Conservation (phyloP, 75 land plant genomes). For the Sequoiadendron giganteum region DNA sequence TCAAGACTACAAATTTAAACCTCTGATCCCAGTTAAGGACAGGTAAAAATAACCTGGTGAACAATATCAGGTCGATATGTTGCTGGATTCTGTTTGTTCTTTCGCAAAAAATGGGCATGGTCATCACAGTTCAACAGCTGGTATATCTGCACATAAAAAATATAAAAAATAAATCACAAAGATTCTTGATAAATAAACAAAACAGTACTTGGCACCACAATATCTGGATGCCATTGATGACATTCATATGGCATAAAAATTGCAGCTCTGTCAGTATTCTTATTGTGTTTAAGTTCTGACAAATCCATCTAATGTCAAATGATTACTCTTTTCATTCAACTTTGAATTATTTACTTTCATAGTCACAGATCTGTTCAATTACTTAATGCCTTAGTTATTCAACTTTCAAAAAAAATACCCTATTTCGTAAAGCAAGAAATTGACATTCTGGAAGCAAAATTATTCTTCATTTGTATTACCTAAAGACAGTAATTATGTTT, state of each 20-base stretch:
- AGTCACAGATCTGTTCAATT: background rate
- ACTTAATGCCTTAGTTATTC: background rate
- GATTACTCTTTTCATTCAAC: background rate
- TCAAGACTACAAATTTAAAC: background rate
- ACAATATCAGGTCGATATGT: constrained; percentile 67
- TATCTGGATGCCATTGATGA: background rate
- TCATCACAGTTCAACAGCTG: constrained; percentile 71
- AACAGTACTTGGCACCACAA: background rate
- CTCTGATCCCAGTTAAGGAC: background rate
- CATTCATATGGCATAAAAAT: background rate
- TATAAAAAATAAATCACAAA: background rate
- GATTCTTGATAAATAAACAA: background rate
- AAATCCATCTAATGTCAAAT: background rate
- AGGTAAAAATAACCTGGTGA: constrained; percentile 51
- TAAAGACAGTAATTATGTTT: background rate
- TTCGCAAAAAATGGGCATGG: constrained; percentile 59
- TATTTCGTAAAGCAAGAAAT: background rate
- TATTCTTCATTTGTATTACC: background rate
- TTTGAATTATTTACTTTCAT: background rate
- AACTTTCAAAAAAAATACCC: background rate
- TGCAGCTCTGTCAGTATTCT: background rate
- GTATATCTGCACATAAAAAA: constrained; percentile 34
- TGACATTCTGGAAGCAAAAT: background rate
- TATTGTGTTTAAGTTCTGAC: background rate
- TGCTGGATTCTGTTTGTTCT: constrained; percentile 62